phyloP scores from a whole-genome alignment of 1,139 yeast genomes.

The Saccharomyces pastorianus region DNA sequence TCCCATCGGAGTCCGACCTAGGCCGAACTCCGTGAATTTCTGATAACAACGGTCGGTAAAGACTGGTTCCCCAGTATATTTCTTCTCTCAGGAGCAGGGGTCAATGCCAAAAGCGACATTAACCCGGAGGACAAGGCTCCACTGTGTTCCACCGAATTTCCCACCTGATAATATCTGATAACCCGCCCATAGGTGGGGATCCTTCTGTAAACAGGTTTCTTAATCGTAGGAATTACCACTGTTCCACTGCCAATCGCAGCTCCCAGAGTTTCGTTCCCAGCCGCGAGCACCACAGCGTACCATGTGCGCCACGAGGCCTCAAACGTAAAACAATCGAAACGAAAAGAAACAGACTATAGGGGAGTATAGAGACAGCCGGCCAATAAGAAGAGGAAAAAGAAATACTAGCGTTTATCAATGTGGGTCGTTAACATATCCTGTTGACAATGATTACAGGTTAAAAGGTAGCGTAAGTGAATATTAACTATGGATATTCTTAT shows the following conservation, averaged over 20 bases:
- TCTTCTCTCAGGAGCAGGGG: not conserved
- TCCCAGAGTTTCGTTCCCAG: conserved; percentile 7
- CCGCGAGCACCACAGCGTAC: not conserved
- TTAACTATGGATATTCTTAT: too few relatives aligned
- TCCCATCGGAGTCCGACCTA: conserved; percentile 22
- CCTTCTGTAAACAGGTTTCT: conserved; percentile 19
- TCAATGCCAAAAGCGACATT: not conserved
- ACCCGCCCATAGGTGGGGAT: not conserved
- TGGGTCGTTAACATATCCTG: too few relatives aligned
- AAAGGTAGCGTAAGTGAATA: too few relatives aligned
- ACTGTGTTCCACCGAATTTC: conserved; percentile 34
- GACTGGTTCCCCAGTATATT: conserved; percentile 20
- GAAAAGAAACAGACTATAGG: not conserved
- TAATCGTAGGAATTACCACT: conserved; percentile 22
- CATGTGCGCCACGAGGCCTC: conserved; percentile 1
- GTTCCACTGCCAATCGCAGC: conserved; percentile 10
- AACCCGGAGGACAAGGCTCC: conserved; percentile 8
- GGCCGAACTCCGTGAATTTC: conserved; percentile 17
- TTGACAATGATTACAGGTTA: too few relatives aligned
- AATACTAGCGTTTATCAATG: not conserved
- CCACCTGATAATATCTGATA: conserved; percentile 25
- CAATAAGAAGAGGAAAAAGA: not conserved
- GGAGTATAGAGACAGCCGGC: too few relatives aligned
- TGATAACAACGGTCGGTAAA: conserved; percentile 17
- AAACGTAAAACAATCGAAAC: not conserved